A percentile compares a stretch with the other conserved stretches of the same genome.
Conservation (phyloP, 441 rosid species). For the Daphne laureola region DNA sequence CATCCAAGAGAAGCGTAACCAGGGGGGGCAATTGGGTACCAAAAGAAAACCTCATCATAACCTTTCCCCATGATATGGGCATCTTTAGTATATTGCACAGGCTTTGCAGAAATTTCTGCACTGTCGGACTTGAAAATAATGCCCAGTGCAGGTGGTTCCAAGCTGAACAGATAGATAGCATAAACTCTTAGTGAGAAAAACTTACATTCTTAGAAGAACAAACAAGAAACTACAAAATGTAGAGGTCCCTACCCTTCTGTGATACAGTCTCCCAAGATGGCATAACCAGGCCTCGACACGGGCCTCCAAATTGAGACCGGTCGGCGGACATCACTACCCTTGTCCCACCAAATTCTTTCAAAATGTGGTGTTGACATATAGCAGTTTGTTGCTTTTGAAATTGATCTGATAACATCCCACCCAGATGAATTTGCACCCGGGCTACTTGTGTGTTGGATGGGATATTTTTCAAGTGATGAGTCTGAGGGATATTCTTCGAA, state of each 20-base stretch:
- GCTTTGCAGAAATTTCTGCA: constrained; percentile 84
- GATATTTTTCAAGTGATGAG: constrained; percentile 23
- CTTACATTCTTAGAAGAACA: constrained; percentile 5
- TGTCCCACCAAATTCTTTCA: constrained; percentile 99
- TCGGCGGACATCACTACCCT: constrained; percentile 80
- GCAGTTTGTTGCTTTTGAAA: constrained; percentile 60
- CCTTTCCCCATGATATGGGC: constrained; percentile 89
- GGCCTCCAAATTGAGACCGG: constrained; percentile 99
- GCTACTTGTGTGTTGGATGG: constrained; percentile 34
- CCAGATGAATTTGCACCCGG: constrained; percentile 62
- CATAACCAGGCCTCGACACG: constrained; percentile 64
- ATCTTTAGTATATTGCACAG: constrained; percentile 84
- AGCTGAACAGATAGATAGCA: constrained; percentile 36
- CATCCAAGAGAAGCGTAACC: constrained; percentile 97
- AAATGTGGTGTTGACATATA: constrained; percentile 82
- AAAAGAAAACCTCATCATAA: constrained; percentile 82
- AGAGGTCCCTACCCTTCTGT: constrained; percentile 76
- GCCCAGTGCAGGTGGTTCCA: constrained; percentile 92
- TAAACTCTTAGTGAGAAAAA: constrained; percentile 11
- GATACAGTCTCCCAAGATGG: constrained; percentile 88
- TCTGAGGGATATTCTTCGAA: constrained; percentile 35
- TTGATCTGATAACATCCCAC: constrained; percentile 80
- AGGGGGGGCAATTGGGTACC: constrained; percentile 98
- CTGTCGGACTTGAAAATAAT: constrained; percentile 69
- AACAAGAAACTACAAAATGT: constrained; percentile 7